A percentile compares a stretch with the other conserved stretches of the same genome.
Conservation (phyloP, 306 rosid genomes). For the Citrullus colocynthis region DNA sequence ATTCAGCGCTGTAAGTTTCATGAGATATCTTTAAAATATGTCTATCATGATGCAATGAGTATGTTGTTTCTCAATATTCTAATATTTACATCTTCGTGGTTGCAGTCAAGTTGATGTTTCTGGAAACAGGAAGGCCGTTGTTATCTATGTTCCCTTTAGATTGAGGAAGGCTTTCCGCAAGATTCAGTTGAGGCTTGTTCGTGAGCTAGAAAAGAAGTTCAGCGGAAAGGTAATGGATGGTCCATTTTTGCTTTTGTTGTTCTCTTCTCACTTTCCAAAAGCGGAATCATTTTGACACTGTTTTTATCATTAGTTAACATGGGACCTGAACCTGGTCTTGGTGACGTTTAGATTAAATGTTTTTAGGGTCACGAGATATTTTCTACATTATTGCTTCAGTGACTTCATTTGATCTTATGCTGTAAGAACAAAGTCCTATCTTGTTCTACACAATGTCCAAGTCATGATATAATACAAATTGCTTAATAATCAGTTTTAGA, state of each 20-base stretch:
- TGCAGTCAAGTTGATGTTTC: constrained; percentile 50
- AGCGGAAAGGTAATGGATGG: constrained; percentile 51
- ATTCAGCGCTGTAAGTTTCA: constrained; percentile 40
- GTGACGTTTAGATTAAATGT: not conserved
- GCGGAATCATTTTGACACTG: not conserved
- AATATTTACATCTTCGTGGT: not conserved
- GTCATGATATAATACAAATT: not conserved
- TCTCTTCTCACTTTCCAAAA: not conserved
- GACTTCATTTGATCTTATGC: not conserved
- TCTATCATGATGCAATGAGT: too few species aligned
- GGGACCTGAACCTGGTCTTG: not conserved
- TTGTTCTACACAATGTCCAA: not conserved
- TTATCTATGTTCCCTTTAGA: constrained; percentile 50
- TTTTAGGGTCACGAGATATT: not conserved
- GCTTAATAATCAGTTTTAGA: not conserved
- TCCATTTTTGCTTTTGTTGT: not conserved
- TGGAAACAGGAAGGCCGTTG: constrained; percentile 62
- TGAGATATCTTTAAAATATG: not conserved
- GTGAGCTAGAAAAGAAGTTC: constrained; percentile 66
- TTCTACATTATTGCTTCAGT: not conserved
- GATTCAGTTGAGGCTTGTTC: constrained; percentile 54
- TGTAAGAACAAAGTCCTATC: not conserved
- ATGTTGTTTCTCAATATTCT: not conserved
- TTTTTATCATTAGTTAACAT: not conserved
- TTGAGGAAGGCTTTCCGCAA: constrained; percentile 59